A percentile compares a stretch with the other conserved stretches of the same genome.
These are phyloP conservation scores for Candida labiduridarum DNA, from an alignment of 1,139 yeast genomes.

Conservation along the genomic window DNA sequence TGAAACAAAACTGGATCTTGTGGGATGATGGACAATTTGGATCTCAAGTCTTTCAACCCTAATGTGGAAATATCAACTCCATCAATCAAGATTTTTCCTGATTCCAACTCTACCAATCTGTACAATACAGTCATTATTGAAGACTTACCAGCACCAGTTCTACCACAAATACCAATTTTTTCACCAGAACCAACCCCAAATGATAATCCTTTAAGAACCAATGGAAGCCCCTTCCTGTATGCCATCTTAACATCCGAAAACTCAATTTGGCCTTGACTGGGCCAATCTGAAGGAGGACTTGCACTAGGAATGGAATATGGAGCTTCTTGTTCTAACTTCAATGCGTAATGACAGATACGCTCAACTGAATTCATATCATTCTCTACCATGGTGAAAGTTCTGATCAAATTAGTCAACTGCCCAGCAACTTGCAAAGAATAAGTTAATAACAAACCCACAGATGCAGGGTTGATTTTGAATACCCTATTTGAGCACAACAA, in stretches of 20 bases:
- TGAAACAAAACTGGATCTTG: slow-evolving; percentile 48
- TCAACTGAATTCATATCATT: slow-evolving; percentile 88
- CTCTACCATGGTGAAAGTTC: slow-evolving; percentile 69
- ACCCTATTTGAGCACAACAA: slow-evolving; percentile 65
- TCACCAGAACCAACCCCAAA: slow-evolving; percentile 53
- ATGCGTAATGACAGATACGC: slow-evolving; percentile 72
- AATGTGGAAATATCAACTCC: slow-evolving; percentile 55
- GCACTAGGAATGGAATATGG: slow-evolving; percentile 50
- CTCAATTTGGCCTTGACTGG: slow-evolving; percentile 48
- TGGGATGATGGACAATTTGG: slow-evolving; percentile 44
- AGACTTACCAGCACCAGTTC: slow-evolving; percentile 82
- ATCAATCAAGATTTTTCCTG: slow-evolving; percentile 59
- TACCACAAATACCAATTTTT: slow-evolving; percentile 75
- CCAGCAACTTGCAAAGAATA: slow-evolving; percentile 56
- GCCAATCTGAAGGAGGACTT: slow-evolving; percentile 54
- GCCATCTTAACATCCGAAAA: slow-evolving; percentile 63
- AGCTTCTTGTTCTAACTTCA: slow-evolving; percentile 40
- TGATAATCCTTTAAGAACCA: slow-evolving; percentile 61
- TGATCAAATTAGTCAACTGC: slow-evolving; percentile 47
- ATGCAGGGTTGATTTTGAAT: slow-evolving; percentile 62
- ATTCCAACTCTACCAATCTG: slow-evolving; percentile 57
- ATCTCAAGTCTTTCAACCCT: slow-evolving; percentile 36
- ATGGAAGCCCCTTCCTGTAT: slow-evolving; percentile 77
- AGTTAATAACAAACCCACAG: slow-evolving; percentile 72
- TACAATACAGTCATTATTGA: slow-evolving; percentile 69